Evolutionary conservation across 345 rosid genomes (phyloP).

Genomic region (Populus tremula): DNA sequence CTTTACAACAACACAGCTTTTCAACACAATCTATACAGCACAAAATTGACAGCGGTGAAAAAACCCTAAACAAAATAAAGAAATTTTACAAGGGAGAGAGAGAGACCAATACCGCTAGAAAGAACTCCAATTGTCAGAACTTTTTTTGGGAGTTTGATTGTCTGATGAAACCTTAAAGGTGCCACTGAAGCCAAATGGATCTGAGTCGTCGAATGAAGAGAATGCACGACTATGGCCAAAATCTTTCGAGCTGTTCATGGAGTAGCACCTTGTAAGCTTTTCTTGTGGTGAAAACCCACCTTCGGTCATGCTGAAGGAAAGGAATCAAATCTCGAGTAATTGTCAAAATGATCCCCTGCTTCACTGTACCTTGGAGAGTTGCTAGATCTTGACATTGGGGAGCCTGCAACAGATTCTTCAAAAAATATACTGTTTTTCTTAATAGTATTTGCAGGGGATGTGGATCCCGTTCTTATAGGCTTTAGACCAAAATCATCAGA

Average conservation of each 20-base stretch:
- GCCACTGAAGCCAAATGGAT: conserved; percentile 84
- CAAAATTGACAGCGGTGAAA: background rate
- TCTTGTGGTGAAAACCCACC: conserved; percentile 60
- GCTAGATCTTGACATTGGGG: conserved; percentile 74
- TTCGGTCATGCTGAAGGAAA: conserved; percentile 77
- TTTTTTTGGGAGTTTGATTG: conserved; percentile 52
- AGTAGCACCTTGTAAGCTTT: conserved; percentile 66
- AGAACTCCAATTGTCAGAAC: conserved; percentile 60
- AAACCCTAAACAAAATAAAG: conserved; percentile 10
- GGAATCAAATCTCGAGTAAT: conserved; percentile 89
- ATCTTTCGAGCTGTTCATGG: conserved; percentile 44
- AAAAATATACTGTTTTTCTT: conserved; percentile 64
- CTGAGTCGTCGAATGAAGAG: conserved; percentile 76
- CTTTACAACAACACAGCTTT: conserved; percentile 40
- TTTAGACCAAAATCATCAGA: conserved; percentile 57
- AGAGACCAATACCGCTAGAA: conserved; percentile 37
- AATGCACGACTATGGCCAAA: conserved; percentile 42
- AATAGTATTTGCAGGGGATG: conserved; percentile 41
- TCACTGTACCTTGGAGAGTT: conserved; percentile 85
- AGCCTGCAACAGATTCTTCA: conserved; percentile 88
- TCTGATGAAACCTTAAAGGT: conserved; percentile 85
- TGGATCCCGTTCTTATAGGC: conserved; percentile 59
- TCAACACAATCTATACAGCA: conserved; percentile 38
- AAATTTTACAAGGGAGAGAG: background rate
- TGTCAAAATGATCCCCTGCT: conserved; percentile 63